Evolutionary conservation across 345 rosid genomes (phyloP).

Genomic region (Eucalyptus erythrocorys): DNA sequence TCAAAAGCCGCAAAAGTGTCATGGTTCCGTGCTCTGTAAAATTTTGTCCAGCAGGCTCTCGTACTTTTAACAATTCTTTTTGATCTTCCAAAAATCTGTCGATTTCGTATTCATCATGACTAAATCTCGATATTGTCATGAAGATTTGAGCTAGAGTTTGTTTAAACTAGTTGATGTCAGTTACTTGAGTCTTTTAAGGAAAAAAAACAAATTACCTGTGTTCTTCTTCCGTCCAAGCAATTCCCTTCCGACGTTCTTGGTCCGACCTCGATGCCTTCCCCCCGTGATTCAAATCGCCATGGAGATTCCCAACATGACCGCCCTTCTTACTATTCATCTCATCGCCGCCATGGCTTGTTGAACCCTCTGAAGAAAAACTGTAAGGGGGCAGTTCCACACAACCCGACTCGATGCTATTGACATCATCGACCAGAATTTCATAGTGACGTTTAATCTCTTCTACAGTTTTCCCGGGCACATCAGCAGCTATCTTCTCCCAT

Average conservation of each 20-base stretch:
- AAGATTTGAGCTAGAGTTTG: background rate
- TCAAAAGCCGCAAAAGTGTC: background rate
- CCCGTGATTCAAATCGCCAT: slow-evolving; percentile 58
- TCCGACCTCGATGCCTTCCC: slow-evolving; percentile 75
- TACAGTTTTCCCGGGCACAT: slow-evolving; percentile 66
- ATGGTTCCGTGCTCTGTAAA: background rate
- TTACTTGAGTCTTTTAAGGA: background rate
- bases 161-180: background rate
- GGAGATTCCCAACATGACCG: slow-evolving; percentile 32
- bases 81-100: background rate
- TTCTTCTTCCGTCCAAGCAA: slow-evolving; percentile 98
- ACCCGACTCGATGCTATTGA: slow-evolving; percentile 76
- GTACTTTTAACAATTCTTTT: background rate
- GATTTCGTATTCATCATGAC: background rate
- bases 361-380: slow-evolving; percentile 45
- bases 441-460: slow-evolving; percentile 80
- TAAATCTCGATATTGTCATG: background rate
- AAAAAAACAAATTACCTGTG: slow-evolving; percentile 50
- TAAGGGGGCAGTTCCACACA: slow-evolving; percentile 77
- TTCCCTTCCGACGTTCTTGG: slow-evolving; percentile 95
- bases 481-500: slow-evolving; percentile 71
- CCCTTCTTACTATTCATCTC: slow-evolving; percentile 76
- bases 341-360: slow-evolving; percentile 43
- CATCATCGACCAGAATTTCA: slow-evolving; percentile 72
- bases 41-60: background rate